Evolutionary conservation across 805 yeast genomes (phyloP), one percentile per base, ranked within the genome.

Genomic region (Tetrapisispora iriomotensis): DNA sequence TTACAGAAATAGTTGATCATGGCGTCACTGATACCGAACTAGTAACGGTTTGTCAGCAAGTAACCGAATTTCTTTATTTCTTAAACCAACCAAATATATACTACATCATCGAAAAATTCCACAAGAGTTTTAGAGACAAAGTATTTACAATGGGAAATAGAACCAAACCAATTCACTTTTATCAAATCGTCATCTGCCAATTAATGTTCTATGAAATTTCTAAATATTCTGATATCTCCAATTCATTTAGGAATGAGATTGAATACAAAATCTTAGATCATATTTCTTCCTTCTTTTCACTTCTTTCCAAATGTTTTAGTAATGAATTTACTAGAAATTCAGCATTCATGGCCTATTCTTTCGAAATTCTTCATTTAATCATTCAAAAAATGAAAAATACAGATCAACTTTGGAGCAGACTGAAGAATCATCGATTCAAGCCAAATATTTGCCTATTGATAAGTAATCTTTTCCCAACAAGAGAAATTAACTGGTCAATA

Each of bases 141-240:
- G 56, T 55, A 2, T 45, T 42, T 28, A 13, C 34, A 9, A 26
- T 50, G 14, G 40, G 49, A 23, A 44, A 44, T 6, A 49, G 46
- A 33, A 55, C 58, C 3, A 60, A 60, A 42, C 52, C 62, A 3
- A 53, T 60, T 15, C 62, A 58, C 38, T 58, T 60, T 41, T 56
- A 43, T 32, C 53, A 54, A 28, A 44, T 60, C 22, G 49, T 60
- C 0, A 38, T 46, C 1, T 58, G 63, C 29, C 61, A 54, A 35
- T 27, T 58, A 6, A 41, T 58, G 45, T 42, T 56, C 24, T 37
- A 48, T 15, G 60, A 57, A 34, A 38, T 55, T n/a, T 35, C 55
- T 8, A 40, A 44, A 15, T 60, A 48, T 38, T 26, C 55, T 2
- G 45, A 40, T 28, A 32, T 46, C 6, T 37, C 61, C 3, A 36